Conservation (phyloP, 176 grass and related monocot genomes). For the Zea mays region DNA sequence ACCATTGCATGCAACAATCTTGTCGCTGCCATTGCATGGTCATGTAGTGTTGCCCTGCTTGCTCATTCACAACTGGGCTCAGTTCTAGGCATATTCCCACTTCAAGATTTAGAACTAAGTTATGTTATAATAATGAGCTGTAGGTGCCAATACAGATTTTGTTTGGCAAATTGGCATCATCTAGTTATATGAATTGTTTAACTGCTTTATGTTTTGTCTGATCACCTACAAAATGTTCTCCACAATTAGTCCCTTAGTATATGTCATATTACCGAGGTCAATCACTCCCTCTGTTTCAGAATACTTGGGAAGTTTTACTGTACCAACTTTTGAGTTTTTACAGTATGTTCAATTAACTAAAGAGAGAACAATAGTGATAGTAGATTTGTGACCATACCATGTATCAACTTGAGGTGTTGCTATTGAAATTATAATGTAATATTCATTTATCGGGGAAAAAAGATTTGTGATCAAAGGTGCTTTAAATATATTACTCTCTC, state of each 20-base stretch:
- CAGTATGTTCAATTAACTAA: not conserved
- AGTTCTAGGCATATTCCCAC: not conserved
- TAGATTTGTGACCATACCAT: not conserved
- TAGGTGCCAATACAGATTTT: slow-evolving; percentile 16
- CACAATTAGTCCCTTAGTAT: not conserved
- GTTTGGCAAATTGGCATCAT: slow-evolving; percentile 6
- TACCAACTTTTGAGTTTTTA: not conserved
- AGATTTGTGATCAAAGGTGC: not conserved
- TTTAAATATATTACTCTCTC: not conserved
- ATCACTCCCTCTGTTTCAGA: not conserved
- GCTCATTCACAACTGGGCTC: slow-evolving; percentile 17
- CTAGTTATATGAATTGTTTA: slow-evolving; percentile 13
- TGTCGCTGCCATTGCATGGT: not conserved
- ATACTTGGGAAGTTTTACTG: not conserved
- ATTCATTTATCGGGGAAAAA: not conserved
- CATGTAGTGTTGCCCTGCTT: slow-evolving; percentile 15
- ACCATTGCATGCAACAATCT: not conserved
- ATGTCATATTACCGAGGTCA: not conserved
- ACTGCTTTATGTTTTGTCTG: slow-evolving; percentile 9
- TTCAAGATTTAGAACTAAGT: slow-evolving; percentile 5
- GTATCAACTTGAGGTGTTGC: not conserved
- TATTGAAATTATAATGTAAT: not conserved
- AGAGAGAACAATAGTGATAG: not conserved
- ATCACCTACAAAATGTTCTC: not conserved
- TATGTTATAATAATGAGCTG: slow-evolving; percentile 5